Base-by-base conservation (phyloP, 768 basidiomycete species). In the Piloderma croceum region DNA sequence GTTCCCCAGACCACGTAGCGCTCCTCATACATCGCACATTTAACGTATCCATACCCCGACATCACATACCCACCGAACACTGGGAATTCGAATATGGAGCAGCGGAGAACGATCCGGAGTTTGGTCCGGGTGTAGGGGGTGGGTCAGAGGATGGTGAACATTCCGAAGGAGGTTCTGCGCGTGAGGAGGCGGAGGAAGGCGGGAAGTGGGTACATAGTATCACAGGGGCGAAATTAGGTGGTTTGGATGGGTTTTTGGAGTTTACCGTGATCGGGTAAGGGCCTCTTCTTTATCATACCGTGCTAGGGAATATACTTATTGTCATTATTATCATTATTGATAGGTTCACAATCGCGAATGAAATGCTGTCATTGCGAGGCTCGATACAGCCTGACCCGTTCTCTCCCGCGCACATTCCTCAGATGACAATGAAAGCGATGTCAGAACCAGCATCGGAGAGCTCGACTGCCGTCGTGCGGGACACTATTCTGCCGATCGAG, bases 21-120 rank as follows among this genome's bases (percentile, higher is more conserved):
- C 70, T 97, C 12, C 85, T 97, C 24, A 71, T 92, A 3, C 88
- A 92, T 51, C 79, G 81, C 19, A 96, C 89, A 5, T 97, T 96
- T 70, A 97, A 97, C 60, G 85, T 88, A 13, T 93, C 93, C 15
- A 92, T 97, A 61, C 92, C 93, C 3, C 78, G 86, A 41, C 79
- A 88, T 54, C 91, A 96, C 58, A 91, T 97, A 48, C 88, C 89
- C 3, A 69, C 66, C 20, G 81, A 84, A 23, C 61, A 74, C 44
- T 93, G 88, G 82, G 73, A 78, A 42, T 97, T 94, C 53, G 87
- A 93, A 60, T 85, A 90, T 48, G 89, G 83, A 4, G 72, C 85
- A 0, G 78, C 81, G 9, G 85, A 86, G 56, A 86, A 85, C 49
- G 85, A 90, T 47, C 81, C 85, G 7, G 82, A 85, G 53, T 80